Percentiles rank a stretch among this genome's conserved stretches.
Conservation (phyloP, 2,329 filamentous ascomycete genomes). For the Botryotinia globosa region DNA sequence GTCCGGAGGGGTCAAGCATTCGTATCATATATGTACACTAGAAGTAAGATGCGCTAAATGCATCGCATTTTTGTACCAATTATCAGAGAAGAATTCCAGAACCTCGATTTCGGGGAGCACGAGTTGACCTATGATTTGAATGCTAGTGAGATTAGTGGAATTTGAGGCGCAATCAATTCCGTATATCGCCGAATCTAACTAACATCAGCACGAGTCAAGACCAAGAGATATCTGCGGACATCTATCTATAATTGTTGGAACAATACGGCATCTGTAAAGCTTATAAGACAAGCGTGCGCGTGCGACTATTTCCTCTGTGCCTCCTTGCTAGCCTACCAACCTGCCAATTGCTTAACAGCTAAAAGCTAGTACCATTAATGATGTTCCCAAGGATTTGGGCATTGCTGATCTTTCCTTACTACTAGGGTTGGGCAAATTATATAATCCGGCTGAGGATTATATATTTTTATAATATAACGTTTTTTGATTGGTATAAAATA, state of each 20-base stretch:
- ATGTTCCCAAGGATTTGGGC: background rate
- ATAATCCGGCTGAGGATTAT: too few species aligned
- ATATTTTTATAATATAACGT: too few species aligned
- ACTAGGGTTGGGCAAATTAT: too few species aligned
- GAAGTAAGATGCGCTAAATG: background rate
- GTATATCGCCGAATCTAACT: background rate
- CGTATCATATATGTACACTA: background rate
- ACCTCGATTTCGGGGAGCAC: background rate
- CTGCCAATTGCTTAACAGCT: background rate
- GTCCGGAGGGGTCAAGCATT: background rate
- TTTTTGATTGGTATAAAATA: too few species aligned
- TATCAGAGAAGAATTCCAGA: background rate
- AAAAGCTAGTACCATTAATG: background rate
- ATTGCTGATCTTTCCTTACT: background rate
- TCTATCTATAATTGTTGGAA: background rate
- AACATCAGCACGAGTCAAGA: background rate
- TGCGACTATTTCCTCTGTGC: background rate
- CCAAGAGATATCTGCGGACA: background rate
- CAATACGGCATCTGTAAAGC: background rate
- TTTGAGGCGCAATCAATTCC: constrained; percentile 1
- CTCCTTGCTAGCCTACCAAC: background rate
- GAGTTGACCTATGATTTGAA: background rate
- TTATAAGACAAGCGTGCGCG: background rate
- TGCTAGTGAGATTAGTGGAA: background rate
- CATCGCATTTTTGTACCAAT: background rate